Evolutionary conservation across 2,329 filamentous ascomycete genomes (phyloP).

Genomic region (Pezizomycotina sp.): DNA sequence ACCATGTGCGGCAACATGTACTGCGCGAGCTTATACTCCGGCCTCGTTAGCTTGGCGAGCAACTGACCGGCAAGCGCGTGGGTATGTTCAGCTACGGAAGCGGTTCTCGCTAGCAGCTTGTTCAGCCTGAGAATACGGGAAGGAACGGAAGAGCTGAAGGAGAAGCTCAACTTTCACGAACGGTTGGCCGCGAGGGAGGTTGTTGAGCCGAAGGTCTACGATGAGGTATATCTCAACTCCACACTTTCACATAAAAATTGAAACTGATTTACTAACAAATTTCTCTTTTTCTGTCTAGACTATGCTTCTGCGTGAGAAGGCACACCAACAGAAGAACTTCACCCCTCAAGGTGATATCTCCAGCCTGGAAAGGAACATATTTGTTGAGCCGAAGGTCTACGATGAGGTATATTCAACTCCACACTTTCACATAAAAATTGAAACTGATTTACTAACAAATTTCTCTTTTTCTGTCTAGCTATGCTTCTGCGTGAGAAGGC

Average conservation of each 20-base stretch:
- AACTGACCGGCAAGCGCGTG: conserved; percentile 54
- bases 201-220: conserved; percentile 56
- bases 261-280: conserved; percentile 21
- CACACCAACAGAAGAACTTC: conserved; percentile 67
- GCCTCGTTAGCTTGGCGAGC: conserved; percentile 42
- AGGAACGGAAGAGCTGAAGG: conserved; percentile 49
- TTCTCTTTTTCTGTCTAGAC: conserved; percentile 40
- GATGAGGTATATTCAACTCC: conserved; percentile 44
- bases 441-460: conserved; percentile 21
- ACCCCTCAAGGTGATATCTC: conserved; percentile 51
- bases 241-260: conserved; percentile 2
- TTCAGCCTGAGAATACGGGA: conserved; percentile 57
- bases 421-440: conserved; percentile 2
- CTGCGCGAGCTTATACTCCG: conserved; percentile 42
- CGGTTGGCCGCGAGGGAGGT: conserved; percentile 48
- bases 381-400: conserved; percentile 54
- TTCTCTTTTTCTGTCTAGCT: conserved; percentile 38
- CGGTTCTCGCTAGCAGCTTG: conserved; percentile 54
- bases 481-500: conserved; percentile 68
- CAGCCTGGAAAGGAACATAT: too few relatives aligned
- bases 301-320: conserved; percentile 66
- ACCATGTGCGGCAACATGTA: conserved; percentile 58
- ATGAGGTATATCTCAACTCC: conserved; percentile 41
- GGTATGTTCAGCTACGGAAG: conserved; percentile 67
- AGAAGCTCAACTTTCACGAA: conserved; percentile 52